These are phyloP conservation scores for Tetrahymena borealis DNA, from an alignment of 73 alveolate genomes.

Conservation along the genomic window DNA sequence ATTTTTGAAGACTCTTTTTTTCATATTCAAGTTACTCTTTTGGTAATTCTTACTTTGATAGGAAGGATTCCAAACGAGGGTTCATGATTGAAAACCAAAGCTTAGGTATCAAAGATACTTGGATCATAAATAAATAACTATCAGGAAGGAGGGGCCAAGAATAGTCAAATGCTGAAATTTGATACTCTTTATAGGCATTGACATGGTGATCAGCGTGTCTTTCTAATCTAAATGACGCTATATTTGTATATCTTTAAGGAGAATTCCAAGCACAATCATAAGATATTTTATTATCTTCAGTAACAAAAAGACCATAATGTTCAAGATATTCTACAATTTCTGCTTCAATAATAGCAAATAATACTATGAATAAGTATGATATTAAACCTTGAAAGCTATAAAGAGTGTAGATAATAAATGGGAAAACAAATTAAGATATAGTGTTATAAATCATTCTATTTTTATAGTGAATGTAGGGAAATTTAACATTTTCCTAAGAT, in stretches of 20 bases:
- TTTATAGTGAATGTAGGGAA: background rate
- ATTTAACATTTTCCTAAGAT: background rate
- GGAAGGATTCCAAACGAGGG: background rate
- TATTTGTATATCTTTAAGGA: constrained; percentile 59
- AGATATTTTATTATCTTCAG: constrained; percentile 53
- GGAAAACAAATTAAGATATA: constrained; percentile 5
- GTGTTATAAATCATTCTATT: constrained; percentile 48
- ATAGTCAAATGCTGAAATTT: constrained; percentile 44
- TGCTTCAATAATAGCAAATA: constrained; percentile 27
- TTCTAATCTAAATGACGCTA: constrained; percentile 55
- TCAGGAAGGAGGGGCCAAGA: constrained; percentile 66
- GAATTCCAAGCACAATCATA: constrained; percentile 80
- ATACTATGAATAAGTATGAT: constrained; percentile 4
- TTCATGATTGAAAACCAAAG: constrained; percentile 61
- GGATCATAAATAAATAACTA: constrained; percentile 56
- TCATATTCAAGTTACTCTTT: background rate
- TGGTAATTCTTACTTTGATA: background rate
- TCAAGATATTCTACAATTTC: constrained; percentile 68
- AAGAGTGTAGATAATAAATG: background rate
- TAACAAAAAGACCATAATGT: constrained; percentile 73
- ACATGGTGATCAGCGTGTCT: constrained; percentile 89
- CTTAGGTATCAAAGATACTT: constrained; percentile 48
- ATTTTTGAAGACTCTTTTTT: background rate
- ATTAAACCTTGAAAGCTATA: constrained; percentile 16
- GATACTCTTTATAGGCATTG: constrained; percentile 66